A percentile compares a stretch with the other conserved stretches of the same genome.
Conservation (phyloP, 2,329 filamentous ascomycete species). For the Trichoderma atrobrunneum region DNA sequence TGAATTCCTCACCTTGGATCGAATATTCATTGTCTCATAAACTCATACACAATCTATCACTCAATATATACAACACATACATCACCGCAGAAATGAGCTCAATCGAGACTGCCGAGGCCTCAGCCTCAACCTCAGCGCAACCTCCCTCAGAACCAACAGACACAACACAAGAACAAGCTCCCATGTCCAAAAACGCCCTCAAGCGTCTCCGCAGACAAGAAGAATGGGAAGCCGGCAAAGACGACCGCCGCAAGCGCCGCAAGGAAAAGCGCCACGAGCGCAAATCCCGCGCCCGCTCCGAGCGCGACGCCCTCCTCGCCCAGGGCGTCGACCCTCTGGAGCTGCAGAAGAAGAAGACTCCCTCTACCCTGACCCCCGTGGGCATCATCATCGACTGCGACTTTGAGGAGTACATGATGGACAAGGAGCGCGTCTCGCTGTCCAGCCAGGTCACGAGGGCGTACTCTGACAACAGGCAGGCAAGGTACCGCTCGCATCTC, state of each 20-base stretch:
- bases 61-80: not conserved
- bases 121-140: not conserved
- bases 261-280: conserved; percentile 54
- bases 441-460: conserved; percentile 78
- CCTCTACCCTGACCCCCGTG: conserved; percentile 63
- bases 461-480: conserved; percentile 82
- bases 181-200: conserved; percentile 78
- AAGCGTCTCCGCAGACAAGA: conserved; percentile 74
- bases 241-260: conserved; percentile 51
- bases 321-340: conserved; percentile 43
- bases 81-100: not conserved
- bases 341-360: conserved; percentile 33
- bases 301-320: conserved; percentile 49
- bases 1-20: not conserved
- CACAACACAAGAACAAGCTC: not conserved
- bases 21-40: no score
- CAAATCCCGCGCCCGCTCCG: conserved; percentile 48
- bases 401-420: conserved; percentile 86
- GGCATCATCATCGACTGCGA: conserved; percentile 86
- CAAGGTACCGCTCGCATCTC: conserved; percentile 67
- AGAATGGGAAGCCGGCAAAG: conserved; percentile 72
- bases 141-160: not conserved
- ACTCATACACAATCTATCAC: not conserved
- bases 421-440: conserved; percentile 81
- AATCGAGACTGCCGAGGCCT: not conserved